These are phyloP conservation scores for Naganishia friedmannii DNA, from an alignment of 768 basidiomycete genomes.

Conservation along the genomic window DNA sequence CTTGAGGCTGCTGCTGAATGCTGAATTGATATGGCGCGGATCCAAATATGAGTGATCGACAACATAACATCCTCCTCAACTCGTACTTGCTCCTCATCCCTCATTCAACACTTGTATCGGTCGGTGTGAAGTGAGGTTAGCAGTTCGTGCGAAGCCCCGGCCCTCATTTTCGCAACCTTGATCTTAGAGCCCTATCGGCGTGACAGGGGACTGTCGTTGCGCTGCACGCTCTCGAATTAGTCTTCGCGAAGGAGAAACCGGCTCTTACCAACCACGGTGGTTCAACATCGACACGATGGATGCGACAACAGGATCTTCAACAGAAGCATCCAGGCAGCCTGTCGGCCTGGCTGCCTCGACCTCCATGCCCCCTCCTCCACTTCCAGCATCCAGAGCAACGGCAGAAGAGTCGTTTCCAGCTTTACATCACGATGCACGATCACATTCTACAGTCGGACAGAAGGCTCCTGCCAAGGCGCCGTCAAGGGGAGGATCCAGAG, in stretches of 20 bases:
- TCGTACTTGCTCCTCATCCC: no score
- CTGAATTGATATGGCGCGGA: no score
- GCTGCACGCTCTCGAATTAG: no score
- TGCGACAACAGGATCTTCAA: background rate
- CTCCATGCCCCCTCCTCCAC: constrained; percentile 11
- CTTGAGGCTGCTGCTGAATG: no score
- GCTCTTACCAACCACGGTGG: background rate
- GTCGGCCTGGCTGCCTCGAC: background rate
- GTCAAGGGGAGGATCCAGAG: background rate
- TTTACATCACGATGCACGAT: background rate
- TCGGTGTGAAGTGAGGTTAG: no score
- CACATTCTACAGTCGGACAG: constrained; percentile 9
- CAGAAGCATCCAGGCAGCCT: constrained; percentile 17
- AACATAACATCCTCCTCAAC: background rate
- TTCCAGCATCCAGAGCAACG: background rate
- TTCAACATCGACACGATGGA: constrained; percentile 4
- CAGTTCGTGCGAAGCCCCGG: no score
- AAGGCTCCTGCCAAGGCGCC: constrained; percentile 20
- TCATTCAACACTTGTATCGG: no score
- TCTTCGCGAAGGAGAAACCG: background rate
- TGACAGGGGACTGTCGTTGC: no score
- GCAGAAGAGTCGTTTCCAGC: constrained; percentile 1
- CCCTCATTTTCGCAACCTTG: no score
- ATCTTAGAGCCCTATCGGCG: no score
- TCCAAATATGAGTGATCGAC: background rate